Base-by-base conservation (phyloP, 108 stramenopile species). In the Nannochloropsis oceanica region DNA sequence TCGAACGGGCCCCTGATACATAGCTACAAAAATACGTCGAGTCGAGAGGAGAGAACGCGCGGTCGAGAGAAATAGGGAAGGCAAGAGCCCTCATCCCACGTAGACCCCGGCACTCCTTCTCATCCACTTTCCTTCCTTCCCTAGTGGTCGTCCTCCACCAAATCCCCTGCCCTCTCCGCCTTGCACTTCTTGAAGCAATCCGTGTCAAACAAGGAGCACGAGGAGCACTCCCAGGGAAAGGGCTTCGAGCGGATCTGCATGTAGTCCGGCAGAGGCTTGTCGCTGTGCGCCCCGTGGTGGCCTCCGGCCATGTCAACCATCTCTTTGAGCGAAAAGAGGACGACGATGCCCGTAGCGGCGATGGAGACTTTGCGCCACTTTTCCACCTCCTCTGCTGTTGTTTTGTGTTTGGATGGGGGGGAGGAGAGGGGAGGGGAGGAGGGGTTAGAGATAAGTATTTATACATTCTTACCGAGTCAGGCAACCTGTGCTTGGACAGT, bases 131-230 rank as follows among this genome's bases (percentile, higher is more conserved):
- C 59, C 2, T 73, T n/a, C 59, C 9, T 73, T 73, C n/a, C 59
- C 9, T n/a, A 34, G 34, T 24, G 24, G 81, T 82, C 10, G 22
- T 73, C 59, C 59, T 73, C 59, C 59, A 73, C 59, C 59, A 73
- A 73, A 7, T 86, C 88, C 25, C 86, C 92, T 22, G 90, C 91
- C 89, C 93, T 92, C 42, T 94, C 94, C 8, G 93, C 95, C 88
- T 95, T 94, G 94, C 96, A 97, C 91, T 95, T 93, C 91, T 94
- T 93, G 94, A 95, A 97, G 93, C 96, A 97, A 27, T 91, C 91
- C 84, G 87, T 81, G 91, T 97, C 95, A 50, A 96, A 95, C 82
- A 96, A 84, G 43, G 92, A 92, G 86, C 96, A 97, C 44, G 94
- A 93, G 43, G 94, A 93, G 84, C 96, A 97, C 80, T 93, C 94